Evolutionary conservation across 2,329 filamentous ascomycete genomes (phyloP), one percentile per base, ranked within the genome.

Genomic region (Diaporthe sp.): DNA sequence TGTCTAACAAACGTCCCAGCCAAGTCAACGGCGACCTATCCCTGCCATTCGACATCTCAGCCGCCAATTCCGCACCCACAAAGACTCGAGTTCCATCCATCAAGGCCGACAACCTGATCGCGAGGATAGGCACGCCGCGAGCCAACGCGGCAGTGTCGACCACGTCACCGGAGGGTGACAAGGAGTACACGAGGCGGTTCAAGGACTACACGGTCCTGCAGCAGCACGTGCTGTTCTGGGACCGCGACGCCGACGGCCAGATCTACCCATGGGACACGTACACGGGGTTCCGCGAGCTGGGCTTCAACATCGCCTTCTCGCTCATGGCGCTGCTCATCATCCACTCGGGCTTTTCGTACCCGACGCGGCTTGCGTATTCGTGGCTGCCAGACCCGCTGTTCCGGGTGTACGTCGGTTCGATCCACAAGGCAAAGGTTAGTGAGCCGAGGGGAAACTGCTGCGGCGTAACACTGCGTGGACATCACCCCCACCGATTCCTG

Each of bases 291-390:
- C 81, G 82, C 4, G 81, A 81, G 1, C 78, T 87, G 0, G 86
- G 85, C 0, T 87, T 86, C 79, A 83, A 80, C 67, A 70, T 86
- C 17, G 46, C 84, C 1, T 83, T 87, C 76, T 86, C 84, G 6
- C 15, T 84, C 1, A 72, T 87, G 2, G 80, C 85, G 3, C 73
- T 82, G 19, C 74, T 88, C 15, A 82, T 88, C 57, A 84, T 88
- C 72, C 83, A 87, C 57, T 5, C 81, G 69, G 83, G 81, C 78
- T 87, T 88, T 77, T 87, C 86, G 5, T 88, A 88, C 74, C 85
- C 59, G 31, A 72, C 68, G 19, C 49, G 68, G 5, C 58, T 62
- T 6, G 57, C 3, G 6, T 13, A 59, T 19, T 71, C 73, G 22
- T 68, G 51, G 69, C 10, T 72, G 39, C 74, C 59, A 9, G 69